Evolutionary conservation across 306 rosid species (phyloP), one percentile per base, ranked within the genome.

Genomic region (Cyamopsis tetragonoloba): DNA sequence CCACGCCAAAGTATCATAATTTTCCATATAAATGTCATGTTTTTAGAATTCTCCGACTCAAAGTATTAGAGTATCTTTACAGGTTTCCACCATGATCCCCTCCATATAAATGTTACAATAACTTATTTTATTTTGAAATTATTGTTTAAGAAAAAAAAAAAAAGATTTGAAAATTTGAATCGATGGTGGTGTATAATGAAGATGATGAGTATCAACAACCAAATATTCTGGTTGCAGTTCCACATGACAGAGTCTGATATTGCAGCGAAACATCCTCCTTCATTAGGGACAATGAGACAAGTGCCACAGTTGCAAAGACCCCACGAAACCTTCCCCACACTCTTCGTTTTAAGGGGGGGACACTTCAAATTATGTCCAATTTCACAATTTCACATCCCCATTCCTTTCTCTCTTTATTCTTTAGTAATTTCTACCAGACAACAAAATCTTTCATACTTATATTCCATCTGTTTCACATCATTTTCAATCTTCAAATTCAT

Each of bases 391-490:
- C 83, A 75, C 80, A 43, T 70, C 68, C 78, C 77, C 81, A 62
- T 74, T 68, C 46, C 50, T 43, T 63, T 50, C 64, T n/a, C n/a
- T n/a, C 47, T 20, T 56, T 49, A 76, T 82, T 89, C 93, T 66
- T 70, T 85, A 42, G n/a, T n/a, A n/a, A n/a, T n/a, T n/a, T n/a
- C n/a, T 28, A 72, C 66, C 84, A 86, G 89, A 83, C 92, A 86
- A 83, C 92, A 86, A 84, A 77, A 88, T 88, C 96, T 86, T 81
- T 82, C 83, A 88, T 18, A 80, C 80, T 63, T 42, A 72, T 79
- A 68, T 78, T 71, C 86, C 87, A 80, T 78, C 78, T 66, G 74
- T 31, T 71, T 76, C 76, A 63, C 64, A 80, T 80, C 86, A 68
- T 60, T 77, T 62, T 65, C 68, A 47, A 0, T 14, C 75, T n/a